Percentiles rank a stretch among this genome's conserved stretches.
Evolutionary conservation across 768 basidiomycete genomes (phyloP).

Genomic region (Tylopilus sp.): DNA sequence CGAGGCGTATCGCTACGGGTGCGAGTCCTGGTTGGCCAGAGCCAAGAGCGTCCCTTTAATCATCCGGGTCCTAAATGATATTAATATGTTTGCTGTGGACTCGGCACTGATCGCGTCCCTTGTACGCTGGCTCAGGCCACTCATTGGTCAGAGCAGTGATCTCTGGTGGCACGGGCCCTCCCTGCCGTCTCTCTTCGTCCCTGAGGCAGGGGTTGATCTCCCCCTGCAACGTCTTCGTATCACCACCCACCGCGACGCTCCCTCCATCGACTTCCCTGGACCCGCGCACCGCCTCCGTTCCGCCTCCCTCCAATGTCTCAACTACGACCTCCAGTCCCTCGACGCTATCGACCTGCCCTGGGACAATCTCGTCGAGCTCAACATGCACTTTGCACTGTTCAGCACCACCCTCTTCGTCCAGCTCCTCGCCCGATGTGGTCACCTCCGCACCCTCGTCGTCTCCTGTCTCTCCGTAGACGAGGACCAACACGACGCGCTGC

Average conservation of each 20-base stretch:
- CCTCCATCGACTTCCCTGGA: conserved; percentile 15
- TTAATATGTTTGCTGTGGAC: conserved; percentile 10
- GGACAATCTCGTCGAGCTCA: conserved; percentile 24
- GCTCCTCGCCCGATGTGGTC: conserved; percentile 20
- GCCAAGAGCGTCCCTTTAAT: conserved; percentile 27
- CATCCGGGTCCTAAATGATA: conserved; percentile 27
- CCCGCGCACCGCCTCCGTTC: conserved; percentile 16
- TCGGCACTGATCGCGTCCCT: background rate
- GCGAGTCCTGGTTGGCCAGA: conserved; percentile 26
- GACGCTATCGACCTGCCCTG: conserved; percentile 26
- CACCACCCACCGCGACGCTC: conserved; percentile 13
- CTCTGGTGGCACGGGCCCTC: conserved; percentile 34
- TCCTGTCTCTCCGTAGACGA: conserved; percentile 27
- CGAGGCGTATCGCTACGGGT: conserved; percentile 15
- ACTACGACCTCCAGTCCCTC: conserved; percentile 22
- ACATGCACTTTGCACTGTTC: conserved; percentile 28
- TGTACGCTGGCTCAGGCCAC: conserved; percentile 21
- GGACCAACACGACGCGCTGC: conserved; percentile 7
- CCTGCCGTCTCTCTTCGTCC: conserved; percentile 17
- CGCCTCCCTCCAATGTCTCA: conserved; percentile 20
- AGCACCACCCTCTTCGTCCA: conserved; percentile 21
- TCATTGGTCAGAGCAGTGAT: conserved; percentile 23
- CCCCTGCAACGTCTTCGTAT: conserved; percentile 22
- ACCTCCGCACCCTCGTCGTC: conserved; percentile 18
- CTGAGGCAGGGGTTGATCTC: background rate